phyloP scores from a whole-genome alignment of 2,329 filamentous ascomycete genomes.

The Colletotrichum tofieldiae region DNA sequence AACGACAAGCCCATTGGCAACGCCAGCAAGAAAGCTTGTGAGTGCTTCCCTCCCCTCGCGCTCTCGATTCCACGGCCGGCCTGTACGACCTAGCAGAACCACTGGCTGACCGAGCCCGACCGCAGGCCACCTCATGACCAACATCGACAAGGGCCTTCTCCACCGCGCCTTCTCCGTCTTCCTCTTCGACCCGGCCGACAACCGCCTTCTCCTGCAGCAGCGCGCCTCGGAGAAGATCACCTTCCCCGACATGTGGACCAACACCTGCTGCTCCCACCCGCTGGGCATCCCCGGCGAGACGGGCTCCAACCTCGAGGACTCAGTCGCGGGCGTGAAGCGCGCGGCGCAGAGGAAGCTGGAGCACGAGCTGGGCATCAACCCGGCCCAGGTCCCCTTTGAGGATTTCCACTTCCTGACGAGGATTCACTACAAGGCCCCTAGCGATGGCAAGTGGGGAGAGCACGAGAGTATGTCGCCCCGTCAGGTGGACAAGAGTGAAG shows the following conservation, averaged over 20 bases:
- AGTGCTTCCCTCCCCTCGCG: conserved; percentile 52
- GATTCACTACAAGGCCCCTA: conserved; percentile 98
- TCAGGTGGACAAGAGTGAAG: not conserved
- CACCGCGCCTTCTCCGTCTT: conserved; percentile 99
- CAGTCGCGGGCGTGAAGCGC: conserved; percentile 88
- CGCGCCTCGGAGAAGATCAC: conserved; percentile 98
- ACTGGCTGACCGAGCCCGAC: conserved; percentile 58
- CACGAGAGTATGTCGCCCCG: conserved; percentile 84
- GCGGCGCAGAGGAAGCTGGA: conserved; percentile 94
- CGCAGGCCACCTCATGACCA: conserved; percentile 97
- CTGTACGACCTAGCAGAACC: not conserved
- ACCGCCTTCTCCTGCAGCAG: conserved; percentile 94
- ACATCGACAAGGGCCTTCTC: conserved; percentile 95
- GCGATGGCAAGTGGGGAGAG: conserved; percentile 98
- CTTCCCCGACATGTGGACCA: conserved; percentile 99
- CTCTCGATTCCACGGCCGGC: not conserved
- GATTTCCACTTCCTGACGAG: conserved; percentile 94
- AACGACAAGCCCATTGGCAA: conserved; percentile 94
- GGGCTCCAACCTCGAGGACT: conserved; percentile 83
- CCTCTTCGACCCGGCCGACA: conserved; percentile 89
- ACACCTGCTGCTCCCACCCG: conserved; percentile 99
- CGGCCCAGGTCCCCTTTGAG: conserved; percentile 89
- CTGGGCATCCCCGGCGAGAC: conserved; percentile 93
- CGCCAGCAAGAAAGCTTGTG: conserved; percentile 98
- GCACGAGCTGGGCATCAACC: conserved; percentile 94